Evolutionary conservation across 176 grass and related monocot genomes (phyloP).

Genomic region (Raddia guianensis): DNA sequence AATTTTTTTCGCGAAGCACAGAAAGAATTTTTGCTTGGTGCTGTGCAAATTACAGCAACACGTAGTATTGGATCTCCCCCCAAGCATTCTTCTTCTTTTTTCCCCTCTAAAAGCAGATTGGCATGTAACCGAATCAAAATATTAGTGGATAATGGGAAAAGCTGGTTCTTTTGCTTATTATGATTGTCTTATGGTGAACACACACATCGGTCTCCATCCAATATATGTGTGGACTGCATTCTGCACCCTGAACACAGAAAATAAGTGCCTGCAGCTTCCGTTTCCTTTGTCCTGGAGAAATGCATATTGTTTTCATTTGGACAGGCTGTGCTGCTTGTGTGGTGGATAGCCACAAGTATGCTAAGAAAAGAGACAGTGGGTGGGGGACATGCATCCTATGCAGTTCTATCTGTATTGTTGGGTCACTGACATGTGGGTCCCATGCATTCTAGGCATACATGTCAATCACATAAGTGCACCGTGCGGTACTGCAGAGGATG

Average conservation of each 20-base stretch:
- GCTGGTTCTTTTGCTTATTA: neutral
- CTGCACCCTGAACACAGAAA: neutral
- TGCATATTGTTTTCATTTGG: neutral
- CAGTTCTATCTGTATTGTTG: no score
- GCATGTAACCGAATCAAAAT: slow-evolving; percentile 8
- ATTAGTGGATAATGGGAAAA: neutral
- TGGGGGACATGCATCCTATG: no score
- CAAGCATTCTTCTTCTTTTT: neutral
- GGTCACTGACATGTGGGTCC: no score
- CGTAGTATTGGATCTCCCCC: neutral
- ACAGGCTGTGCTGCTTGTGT: neutral
- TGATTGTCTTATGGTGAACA: neutral
- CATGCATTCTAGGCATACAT: no score
- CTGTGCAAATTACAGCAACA: slow-evolving; percentile 4
- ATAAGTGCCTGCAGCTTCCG: neutral
- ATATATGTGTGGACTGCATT: neutral
- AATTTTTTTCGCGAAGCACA: neutral
- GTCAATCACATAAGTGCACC: no score
- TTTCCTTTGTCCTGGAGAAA: no score
- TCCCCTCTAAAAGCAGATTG: neutral
- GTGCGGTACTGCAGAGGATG: no score
- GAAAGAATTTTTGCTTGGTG: neutral
- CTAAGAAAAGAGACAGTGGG: no score
- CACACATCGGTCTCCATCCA: neutral
- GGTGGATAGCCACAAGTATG: no score